Evolutionary conservation across 2,329 filamentous ascomycete species (phyloP).

Genomic region (Neonectria sp.): DNA sequence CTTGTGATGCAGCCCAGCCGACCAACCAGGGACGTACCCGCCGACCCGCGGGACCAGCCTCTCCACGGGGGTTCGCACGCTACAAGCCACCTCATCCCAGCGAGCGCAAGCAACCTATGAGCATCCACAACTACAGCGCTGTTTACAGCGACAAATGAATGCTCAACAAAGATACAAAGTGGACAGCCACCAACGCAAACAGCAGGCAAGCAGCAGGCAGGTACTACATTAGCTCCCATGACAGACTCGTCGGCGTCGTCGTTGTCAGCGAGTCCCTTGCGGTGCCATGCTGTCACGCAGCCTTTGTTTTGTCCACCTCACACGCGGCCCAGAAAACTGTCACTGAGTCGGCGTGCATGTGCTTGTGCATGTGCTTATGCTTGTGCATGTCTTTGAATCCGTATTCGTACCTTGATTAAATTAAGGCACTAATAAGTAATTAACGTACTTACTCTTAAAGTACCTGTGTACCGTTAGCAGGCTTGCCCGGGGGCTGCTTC

Average conservation of each 20-base stretch:
- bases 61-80: constrained; percentile 23
- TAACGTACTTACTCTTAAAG: no score
- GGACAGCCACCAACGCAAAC: not conserved
- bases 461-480: not conserved
- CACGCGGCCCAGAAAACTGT: not conserved
- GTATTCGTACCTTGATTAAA: constrained; percentile 5
- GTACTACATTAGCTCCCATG: constrained; percentile 1
- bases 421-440: not conserved
- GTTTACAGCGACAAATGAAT: not conserved
- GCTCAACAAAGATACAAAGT: not conserved
- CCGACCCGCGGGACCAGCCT: constrained; percentile 24
- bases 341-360: constrained; percentile 12
- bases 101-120: not conserved
- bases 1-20: constrained; percentile 31
- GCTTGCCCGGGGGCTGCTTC: not conserved
- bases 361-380: constrained; percentile 6
- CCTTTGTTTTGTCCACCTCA: not conserved
- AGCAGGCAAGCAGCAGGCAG: not conserved
- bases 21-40: constrained; percentile 30
- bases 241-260: not conserved
- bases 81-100: constrained; percentile 17
- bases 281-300: not conserved
- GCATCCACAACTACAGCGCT: not conserved
- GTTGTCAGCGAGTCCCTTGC: constrained; percentile 11
- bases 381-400: not conserved